These are phyloP conservation scores for Plantago coronopus DNA, from an alignment of 305 asterid species.

Conservation along the genomic window DNA sequence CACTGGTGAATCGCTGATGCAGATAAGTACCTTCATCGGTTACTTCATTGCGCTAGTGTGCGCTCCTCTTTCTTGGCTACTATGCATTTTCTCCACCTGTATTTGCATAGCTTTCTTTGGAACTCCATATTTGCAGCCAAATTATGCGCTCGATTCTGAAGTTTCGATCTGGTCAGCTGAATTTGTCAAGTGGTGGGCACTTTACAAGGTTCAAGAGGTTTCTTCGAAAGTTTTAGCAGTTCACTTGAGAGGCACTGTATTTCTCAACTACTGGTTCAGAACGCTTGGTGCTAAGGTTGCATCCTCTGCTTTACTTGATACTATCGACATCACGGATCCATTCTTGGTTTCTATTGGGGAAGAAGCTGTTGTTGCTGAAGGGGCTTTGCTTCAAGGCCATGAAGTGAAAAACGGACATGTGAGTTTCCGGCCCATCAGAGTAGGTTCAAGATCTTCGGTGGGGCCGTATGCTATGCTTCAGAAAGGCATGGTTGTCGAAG, in stretches of 20 bases:
- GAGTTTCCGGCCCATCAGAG: slow-evolving; percentile 40
- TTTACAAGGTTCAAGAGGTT: slow-evolving; percentile 54
- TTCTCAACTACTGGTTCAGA: slow-evolving; percentile 55
- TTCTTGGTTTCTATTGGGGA: slow-evolving; percentile 52
- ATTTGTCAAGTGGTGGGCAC: slow-evolving; percentile 63
- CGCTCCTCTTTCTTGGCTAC: slow-evolving; percentile 57
- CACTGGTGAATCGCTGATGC: slow-evolving; percentile 1
- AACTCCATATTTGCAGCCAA: slow-evolving; percentile 49
- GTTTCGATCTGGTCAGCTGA: slow-evolving; percentile 44
- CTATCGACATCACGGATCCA: slow-evolving; percentile 64
- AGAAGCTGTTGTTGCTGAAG: slow-evolving; percentile 64
- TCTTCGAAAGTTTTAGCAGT: slow-evolving; percentile 60
- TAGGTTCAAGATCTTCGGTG: slow-evolving; percentile 47
- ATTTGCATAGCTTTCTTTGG: slow-evolving; percentile 43
- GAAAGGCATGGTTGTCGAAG: slow-evolving; percentile 47
- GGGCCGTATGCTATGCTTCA: slow-evolving; percentile 65
- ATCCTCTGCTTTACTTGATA: slow-evolving; percentile 47
- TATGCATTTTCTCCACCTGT: slow-evolving; percentile 45
- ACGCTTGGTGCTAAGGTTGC: slow-evolving; percentile 61
- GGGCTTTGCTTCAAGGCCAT: slow-evolving; percentile 64
- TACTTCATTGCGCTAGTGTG: slow-evolving; percentile 30
- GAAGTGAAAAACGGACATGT: slow-evolving; percentile 60
- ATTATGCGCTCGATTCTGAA: slow-evolving; percentile 40
- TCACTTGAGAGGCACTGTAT: slow-evolving; percentile 66
- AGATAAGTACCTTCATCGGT: slow-evolving; percentile 12